Conservation (phyloP, 192 early-diverging fungal genomes). For the Dissophora ornata region DNA sequence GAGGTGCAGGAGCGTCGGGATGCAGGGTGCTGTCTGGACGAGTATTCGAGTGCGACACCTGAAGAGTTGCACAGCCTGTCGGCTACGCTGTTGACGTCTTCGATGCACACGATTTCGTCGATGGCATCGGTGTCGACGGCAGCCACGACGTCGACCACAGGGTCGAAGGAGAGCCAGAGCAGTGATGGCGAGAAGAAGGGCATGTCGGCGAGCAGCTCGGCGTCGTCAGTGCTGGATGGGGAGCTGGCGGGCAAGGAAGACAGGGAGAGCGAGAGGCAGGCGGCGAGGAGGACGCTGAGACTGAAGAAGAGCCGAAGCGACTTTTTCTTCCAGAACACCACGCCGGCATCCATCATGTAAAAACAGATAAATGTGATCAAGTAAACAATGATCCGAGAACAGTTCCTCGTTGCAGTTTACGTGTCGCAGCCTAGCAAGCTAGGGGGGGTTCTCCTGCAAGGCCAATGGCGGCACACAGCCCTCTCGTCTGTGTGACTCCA, state of each 20-base stretch:
- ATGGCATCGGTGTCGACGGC: neutral
- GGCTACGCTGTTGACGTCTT: slow-evolving; percentile 11
- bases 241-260: neutral
- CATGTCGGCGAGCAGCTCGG: slow-evolving; percentile 1
- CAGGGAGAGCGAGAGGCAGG: neutral
- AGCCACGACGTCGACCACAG: neutral
- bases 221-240: too few species aligned
- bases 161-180: neutral
- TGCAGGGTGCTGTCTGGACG: slow-evolving; percentile 39
- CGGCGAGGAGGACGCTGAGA: slow-evolving; percentile 1
- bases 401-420: too few species aligned
- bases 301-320: slow-evolving; percentile 50
- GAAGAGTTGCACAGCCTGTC: slow-evolving; percentile 27
- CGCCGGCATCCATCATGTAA: slow-evolving; percentile 44
- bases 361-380: too few species aligned
- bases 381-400: too few species aligned
- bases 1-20: slow-evolving; percentile 42
- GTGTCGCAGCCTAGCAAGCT: too few species aligned
- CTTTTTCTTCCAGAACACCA: slow-evolving; percentile 52
- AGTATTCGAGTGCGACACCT: slow-evolving; percentile 29
- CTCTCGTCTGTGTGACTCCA: too few species aligned
- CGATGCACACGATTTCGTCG: slow-evolving; percentile 31
- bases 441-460: too few species aligned
- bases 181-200: neutral
- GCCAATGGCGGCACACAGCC: too few species aligned